phyloP scores from a whole-genome alignment of 2,329 filamentous ascomycete genomes.

The Lecanicillium sp. region DNA sequence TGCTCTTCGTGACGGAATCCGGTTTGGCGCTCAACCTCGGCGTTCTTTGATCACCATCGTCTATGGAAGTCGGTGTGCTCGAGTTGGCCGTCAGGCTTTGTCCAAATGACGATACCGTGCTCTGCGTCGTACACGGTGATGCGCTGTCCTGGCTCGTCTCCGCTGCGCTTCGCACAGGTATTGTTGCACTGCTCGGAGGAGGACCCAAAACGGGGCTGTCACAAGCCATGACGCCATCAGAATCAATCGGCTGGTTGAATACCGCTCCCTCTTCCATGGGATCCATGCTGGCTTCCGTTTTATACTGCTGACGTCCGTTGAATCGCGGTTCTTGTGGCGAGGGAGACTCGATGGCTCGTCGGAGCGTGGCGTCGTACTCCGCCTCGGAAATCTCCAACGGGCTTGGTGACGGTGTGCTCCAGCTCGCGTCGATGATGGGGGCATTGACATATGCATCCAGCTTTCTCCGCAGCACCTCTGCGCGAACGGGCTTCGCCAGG shows the following conservation, averaged over 20 bases:
- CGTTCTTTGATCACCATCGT: too few relatives aligned
- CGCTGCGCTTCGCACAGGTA: too few relatives aligned
- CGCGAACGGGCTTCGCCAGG: slow-evolving; percentile 88
- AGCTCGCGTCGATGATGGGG: slow-evolving; percentile 17
- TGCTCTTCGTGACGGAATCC: too few relatives aligned
- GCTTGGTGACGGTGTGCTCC: slow-evolving; percentile 14
- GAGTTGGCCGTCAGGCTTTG: too few relatives aligned
- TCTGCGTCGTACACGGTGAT: too few relatives aligned
- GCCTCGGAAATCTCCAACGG: slow-evolving; percentile 10
- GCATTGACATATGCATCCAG: slow-evolving; percentile 50
- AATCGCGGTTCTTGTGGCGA: slow-evolving; percentile 3
- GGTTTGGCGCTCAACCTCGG: too few relatives aligned
- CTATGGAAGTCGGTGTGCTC: too few relatives aligned
- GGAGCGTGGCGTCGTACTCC: slow-evolving; percentile 6
- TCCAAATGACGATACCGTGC: too few relatives aligned
- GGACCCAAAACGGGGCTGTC: slow-evolving; percentile 8
- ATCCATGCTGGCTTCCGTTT: slow-evolving; percentile 13
- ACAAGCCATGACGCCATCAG: slow-evolving; percentile 5
- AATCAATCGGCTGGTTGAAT: slow-evolving; percentile 23
- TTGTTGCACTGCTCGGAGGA: neutral
- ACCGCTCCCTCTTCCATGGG: slow-evolving; percentile 24
- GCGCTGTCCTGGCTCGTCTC: too few relatives aligned
- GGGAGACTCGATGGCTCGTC: neutral
- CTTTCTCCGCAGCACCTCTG: slow-evolving; percentile 78
- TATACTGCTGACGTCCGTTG: slow-evolving; percentile 6